These are phyloP conservation scores for Trichocomaceae sp. DNA, from an alignment of 2,329 filamentous ascomycete genomes.

Conservation along the genomic window DNA sequence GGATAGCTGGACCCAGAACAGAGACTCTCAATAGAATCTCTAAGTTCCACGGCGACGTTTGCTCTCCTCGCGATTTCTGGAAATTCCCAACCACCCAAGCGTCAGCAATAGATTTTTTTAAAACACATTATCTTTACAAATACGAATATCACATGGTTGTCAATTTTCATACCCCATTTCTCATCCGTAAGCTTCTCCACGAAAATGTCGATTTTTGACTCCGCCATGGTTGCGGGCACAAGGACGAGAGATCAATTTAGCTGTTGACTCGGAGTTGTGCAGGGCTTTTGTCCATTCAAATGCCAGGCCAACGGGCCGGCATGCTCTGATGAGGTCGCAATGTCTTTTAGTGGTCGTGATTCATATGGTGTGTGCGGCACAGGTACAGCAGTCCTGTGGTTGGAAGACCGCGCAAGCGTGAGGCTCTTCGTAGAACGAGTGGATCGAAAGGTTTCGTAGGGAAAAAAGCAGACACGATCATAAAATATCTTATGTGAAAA, in stretches of 20 bases:
- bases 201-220: slow-evolving; percentile 45
- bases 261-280: slow-evolving; percentile 18
- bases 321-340: slow-evolving; percentile 23
- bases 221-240: slow-evolving; percentile 27
- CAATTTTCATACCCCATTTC: slow-evolving; percentile 36
- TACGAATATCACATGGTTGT: background rate
- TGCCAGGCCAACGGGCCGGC: slow-evolving; percentile 37
- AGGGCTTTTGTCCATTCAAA: slow-evolving; percentile 14
- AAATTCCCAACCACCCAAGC: background rate
- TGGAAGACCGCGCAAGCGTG: background rate
- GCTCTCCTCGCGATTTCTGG: slow-evolving; percentile 75
- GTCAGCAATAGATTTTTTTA: slow-evolving; percentile 4
- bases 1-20: slow-evolving; percentile 75
- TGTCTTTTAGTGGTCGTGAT: slow-evolving; percentile 17
- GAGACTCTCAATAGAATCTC: slow-evolving; percentile 77
- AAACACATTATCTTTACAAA: background rate
- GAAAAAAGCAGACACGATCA: slow-evolving; percentile 8
- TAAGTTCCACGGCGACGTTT: slow-evolving; percentile 75
- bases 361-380: slow-evolving; percentile 26
- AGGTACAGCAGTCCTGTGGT: slow-evolving; percentile 2
- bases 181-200: slow-evolving; percentile 44
- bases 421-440: background rate
- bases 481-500: background rate
- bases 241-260: slow-evolving; percentile 14
- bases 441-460: background rate